Evolutionary conservation across 1,139 yeast species (phyloP).

Genomic region (Saccharomyces hybrid): DNA sequence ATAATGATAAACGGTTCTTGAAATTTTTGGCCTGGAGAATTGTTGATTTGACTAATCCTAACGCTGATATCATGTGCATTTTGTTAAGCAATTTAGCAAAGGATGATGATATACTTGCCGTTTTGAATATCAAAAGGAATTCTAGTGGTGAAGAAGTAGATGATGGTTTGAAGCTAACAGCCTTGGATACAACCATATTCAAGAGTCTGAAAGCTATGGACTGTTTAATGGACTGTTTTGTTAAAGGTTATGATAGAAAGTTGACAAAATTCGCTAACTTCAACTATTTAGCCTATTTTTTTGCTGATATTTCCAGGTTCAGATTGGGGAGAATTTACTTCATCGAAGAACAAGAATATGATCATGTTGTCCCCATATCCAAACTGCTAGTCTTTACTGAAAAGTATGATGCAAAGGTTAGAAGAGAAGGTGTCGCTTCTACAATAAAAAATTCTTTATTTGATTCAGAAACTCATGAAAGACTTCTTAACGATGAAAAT

Average conservation of each 20-base stretch:
- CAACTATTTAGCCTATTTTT: conserved; percentile 81
- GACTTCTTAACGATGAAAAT: conserved; percentile 50
- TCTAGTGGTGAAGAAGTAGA: conserved; percentile 20
- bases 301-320: conserved; percentile 81
- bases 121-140: conserved; percentile 45
- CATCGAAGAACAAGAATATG: conserved; percentile 62
- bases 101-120: conserved; percentile 51
- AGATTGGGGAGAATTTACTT: conserved; percentile 69
- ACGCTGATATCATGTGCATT: conserved; percentile 80
- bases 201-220: conserved; percentile 58
- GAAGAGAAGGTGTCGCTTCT: conserved; percentile 91
- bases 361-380: conserved; percentile 73
- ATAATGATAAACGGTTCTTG: conserved; percentile 55
- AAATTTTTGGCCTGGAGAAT: conserved; percentile 49
- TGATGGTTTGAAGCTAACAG: conserved; percentile 9
- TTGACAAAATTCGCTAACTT: conserved; percentile 66
- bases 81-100: conserved; percentile 80
- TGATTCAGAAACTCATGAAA: conserved; percentile 62
- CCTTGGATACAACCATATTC: conserved; percentile 38
- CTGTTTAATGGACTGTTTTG: conserved; percentile 84
- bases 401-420: conserved; percentile 62
- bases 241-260: conserved; percentile 69
- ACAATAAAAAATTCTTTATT: conserved; percentile 86
- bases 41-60: conserved; percentile 48
- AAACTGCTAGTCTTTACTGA: conserved; percentile 80